These are phyloP conservation scores for Cyberlindnera misumaiensis DNA, from an alignment of 805 yeast genomes.

Conservation along the genomic window DNA sequence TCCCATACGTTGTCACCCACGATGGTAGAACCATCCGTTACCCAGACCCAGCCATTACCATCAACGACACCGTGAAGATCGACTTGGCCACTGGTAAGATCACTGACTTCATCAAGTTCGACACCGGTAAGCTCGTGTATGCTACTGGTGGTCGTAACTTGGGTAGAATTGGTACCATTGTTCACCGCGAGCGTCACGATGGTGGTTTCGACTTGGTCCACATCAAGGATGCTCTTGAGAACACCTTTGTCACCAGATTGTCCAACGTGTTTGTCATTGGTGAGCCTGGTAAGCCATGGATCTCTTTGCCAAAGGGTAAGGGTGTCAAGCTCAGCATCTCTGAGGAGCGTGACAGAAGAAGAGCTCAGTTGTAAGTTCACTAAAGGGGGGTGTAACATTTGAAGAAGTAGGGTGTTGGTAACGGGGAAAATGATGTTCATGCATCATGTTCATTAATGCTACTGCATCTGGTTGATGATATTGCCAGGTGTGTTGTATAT, in stretches of 20 bases:
- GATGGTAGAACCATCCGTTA: conserved; percentile 99
- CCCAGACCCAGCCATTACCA: conserved; percentile 97
- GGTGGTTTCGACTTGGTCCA: conserved; percentile 98
- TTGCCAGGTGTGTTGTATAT: conserved; percentile 5
- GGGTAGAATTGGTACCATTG: conserved; percentile 96
- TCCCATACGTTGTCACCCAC: conserved; percentile 98
- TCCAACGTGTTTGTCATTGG: conserved; percentile 91
- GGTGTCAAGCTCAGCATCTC: conserved; percentile 94
- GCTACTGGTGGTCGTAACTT: conserved; percentile 97
- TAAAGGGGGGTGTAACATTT: conserved; percentile 2
- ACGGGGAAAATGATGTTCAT: conserved; percentile 6
- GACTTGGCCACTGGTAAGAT: conserved; percentile 96
- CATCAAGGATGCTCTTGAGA: conserved; percentile 91
- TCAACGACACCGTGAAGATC: conserved; percentile 96
- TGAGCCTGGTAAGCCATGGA: conserved; percentile 91
- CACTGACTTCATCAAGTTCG: conserved; percentile 82
- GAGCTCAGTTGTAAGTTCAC: conserved; percentile 39
- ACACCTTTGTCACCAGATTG: conserved; percentile 93
- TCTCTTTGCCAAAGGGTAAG: conserved; percentile 97
- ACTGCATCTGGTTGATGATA: conserved; percentile 4
- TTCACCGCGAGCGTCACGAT: conserved; percentile 95
- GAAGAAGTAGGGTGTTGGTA: conserved; percentile 2
- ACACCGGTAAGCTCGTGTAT: conserved; percentile 87
- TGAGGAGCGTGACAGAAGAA: conserved; percentile 98
- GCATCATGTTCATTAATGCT: conserved; percentile 22